A percentile compares a stretch with the other conserved stretches of the same genome.
phyloP scores from a whole-genome alignment of 108 stramenopile species.

The Epipyxis sp. region DNA sequence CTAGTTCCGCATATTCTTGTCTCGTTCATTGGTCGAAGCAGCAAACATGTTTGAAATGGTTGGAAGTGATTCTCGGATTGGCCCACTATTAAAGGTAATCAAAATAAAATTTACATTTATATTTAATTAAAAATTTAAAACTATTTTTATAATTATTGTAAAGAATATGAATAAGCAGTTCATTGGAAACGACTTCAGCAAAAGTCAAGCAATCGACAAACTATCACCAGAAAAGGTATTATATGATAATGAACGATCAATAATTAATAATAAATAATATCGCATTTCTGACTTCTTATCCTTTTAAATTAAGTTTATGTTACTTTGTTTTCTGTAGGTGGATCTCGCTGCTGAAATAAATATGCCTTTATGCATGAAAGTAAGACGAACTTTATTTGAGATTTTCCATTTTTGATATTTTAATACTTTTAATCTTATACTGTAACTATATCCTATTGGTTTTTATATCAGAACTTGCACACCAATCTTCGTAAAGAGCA shows the following conservation, averaged over 20 bases:
- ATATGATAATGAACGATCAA: background rate
- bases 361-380: slow-evolving; percentile 96
- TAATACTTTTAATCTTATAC: no score
- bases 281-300: no score
- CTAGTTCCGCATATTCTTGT: slow-evolving; percentile 32
- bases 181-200: slow-evolving; percentile 52
- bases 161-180: slow-evolving; percentile 78
- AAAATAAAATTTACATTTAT: no score
- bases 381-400: no score
- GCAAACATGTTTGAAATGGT: slow-evolving; percentile 44
- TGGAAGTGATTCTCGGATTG: slow-evolving; percentile 59
- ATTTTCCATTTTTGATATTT: no score
- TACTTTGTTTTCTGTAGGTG: no score
- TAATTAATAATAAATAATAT: no score
- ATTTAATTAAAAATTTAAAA: no score
- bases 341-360: slow-evolving; percentile 33
- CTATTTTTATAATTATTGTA: no score
- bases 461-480: slow-evolving; percentile 75
- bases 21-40: slow-evolving; percentile 49
- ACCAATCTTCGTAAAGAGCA: slow-evolving; percentile 69
- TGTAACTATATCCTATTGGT: no score
- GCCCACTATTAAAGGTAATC: slow-evolving; percentile 71
- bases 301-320: no score
- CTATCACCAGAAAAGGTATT: background rate
- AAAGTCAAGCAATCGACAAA: no score